A percentile compares a stretch with the other conserved stretches of the same genome.
These are phyloP conservation scores for Hansfordia pulvinata DNA, from an alignment of 2,329 filamentous ascomycete genomes.

Conservation along the genomic window DNA sequence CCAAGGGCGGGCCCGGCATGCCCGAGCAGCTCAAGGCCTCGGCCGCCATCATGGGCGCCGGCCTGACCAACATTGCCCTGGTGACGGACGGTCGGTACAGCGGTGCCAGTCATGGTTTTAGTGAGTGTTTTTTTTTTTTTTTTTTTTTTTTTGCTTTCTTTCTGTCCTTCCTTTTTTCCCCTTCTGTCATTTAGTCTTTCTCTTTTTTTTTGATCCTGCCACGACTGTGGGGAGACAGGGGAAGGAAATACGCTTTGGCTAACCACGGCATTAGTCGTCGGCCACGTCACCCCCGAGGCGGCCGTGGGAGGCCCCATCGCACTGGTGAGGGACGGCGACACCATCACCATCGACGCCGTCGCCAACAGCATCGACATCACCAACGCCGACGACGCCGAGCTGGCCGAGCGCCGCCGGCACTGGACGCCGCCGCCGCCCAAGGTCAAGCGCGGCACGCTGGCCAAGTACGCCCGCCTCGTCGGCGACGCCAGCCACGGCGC, in stretches of 20 bases:
- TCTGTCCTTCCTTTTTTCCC: too few relatives aligned
- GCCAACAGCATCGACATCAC: constrained; percentile 57
- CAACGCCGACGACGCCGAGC: constrained; percentile 55
- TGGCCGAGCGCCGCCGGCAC: constrained; percentile 43
- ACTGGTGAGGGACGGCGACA: constrained; percentile 66
- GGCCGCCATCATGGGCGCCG: constrained; percentile 86
- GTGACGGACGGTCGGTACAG: constrained; percentile 88
- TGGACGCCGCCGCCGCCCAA: constrained; percentile 61
- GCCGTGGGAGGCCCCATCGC: constrained; percentile 81
- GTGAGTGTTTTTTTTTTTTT: constrained; percentile 4
- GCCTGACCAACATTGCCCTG: constrained; percentile 73
- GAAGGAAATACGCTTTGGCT: too few relatives aligned
- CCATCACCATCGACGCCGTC: constrained; percentile 76
- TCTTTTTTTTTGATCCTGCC: too few relatives aligned
- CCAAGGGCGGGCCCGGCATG: constrained; percentile 90
- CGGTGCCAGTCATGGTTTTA: constrained; percentile 57
- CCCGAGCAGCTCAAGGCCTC: constrained; percentile 84
- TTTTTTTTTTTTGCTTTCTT: not conserved
- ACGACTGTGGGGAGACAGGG: too few relatives aligned
- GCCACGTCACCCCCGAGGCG: constrained; percentile 84
- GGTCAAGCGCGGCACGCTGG: constrained; percentile 72
- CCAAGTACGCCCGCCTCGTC: constrained; percentile 80
- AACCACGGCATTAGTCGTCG: too few relatives aligned
- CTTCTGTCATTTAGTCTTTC: too few relatives aligned
- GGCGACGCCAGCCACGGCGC: constrained; percentile 86